phyloP scores from a whole-genome alignment of 371 early-diverging fungal genomes.

The Cokeromyces recurvatus region DNA sequence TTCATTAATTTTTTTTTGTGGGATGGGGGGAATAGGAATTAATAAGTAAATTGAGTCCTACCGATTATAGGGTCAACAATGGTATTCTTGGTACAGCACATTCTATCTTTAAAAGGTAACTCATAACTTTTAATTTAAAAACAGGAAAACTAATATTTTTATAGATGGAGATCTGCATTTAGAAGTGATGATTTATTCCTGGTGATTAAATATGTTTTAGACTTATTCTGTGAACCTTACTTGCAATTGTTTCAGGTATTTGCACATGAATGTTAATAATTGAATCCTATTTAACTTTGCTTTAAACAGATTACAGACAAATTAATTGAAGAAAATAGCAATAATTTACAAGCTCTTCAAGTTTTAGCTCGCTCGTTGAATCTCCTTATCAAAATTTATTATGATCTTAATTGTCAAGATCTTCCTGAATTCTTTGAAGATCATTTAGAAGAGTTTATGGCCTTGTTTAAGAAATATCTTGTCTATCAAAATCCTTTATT shows the following conservation, averaged over 20 bases:
- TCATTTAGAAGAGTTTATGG: conserved; percentile 73
- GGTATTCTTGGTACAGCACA: conserved; percentile 92
- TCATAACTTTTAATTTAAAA: neutral
- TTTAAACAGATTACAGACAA: conserved; percentile 52
- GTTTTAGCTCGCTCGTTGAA: conserved; percentile 72
- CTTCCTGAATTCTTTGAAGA: conserved; percentile 96
- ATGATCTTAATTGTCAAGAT: conserved; percentile 91
- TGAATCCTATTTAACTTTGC: neutral
- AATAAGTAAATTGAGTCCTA: conserved; percentile 68
- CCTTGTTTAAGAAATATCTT: conserved; percentile 80
- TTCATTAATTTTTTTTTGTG: neutral
- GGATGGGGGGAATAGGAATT: conserved; percentile 50
- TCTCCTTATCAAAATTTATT: conserved; percentile 83
- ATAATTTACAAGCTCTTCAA: conserved; percentile 58
- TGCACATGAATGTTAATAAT: neutral
- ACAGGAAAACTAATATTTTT: neutral
- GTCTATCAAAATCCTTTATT: conserved; percentile 72
- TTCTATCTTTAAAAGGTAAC: conserved; percentile 85
- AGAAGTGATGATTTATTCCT: conserved; percentile 72
- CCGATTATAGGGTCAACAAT: conserved; percentile 79
- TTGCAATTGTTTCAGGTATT: conserved; percentile 78
- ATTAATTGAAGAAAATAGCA: conserved; percentile 65
- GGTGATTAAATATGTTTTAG: conserved; percentile 90
- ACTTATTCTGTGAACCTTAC: conserved; percentile 77
- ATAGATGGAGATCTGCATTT: conserved; percentile 85